phyloP scores from a whole-genome alignment of 768 basidiomycete species.

The Cystobasidiopsis lactophilus region DNA sequence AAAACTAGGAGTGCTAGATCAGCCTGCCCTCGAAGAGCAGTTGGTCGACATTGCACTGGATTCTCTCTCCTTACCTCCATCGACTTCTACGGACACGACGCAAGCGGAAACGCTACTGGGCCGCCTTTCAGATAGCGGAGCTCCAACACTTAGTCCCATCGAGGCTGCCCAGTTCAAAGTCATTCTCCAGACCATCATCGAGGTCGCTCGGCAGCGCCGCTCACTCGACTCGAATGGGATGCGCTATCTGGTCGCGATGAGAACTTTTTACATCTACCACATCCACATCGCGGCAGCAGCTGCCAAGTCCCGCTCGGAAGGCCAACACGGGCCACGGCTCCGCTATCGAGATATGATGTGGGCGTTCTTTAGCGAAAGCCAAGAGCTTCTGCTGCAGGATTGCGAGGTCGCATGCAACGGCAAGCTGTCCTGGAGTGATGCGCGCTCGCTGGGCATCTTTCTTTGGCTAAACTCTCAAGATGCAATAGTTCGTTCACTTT shows the following conservation, averaged over 20 bases:
- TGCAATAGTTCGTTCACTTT: constrained; percentile 37
- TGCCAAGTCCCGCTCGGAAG: not conserved
- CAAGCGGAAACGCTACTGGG: constrained; percentile 34
- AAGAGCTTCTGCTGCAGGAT: constrained; percentile 49
- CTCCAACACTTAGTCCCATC: constrained; percentile 50
- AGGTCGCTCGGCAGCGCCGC: constrained; percentile 80
- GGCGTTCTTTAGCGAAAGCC: constrained; percentile 90
- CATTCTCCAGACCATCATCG: constrained; percentile 58
- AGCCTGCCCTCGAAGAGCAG: not conserved
- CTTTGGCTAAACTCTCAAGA: constrained; percentile 70
- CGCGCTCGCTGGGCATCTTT: constrained; percentile 61
- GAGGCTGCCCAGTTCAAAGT: constrained; percentile 68
- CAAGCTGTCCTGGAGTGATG: constrained; percentile 78
- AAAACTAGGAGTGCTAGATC: not conserved
- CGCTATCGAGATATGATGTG: constrained; percentile 87
- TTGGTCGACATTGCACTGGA: not conserved
- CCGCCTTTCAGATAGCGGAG: constrained; percentile 38
- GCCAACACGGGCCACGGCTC: constrained; percentile 27
- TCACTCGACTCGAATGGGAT: constrained; percentile 78
- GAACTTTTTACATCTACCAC: constrained; percentile 36
- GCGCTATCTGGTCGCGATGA: constrained; percentile 77
- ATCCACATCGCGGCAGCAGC: not conserved
- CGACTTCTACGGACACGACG: not conserved
- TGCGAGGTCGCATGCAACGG: constrained; percentile 40
- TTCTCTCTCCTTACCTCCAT: no score